Base-by-base conservation (phyloP, 1,284 basidiomycete species). In the Boletellus deceptivus region DNA sequence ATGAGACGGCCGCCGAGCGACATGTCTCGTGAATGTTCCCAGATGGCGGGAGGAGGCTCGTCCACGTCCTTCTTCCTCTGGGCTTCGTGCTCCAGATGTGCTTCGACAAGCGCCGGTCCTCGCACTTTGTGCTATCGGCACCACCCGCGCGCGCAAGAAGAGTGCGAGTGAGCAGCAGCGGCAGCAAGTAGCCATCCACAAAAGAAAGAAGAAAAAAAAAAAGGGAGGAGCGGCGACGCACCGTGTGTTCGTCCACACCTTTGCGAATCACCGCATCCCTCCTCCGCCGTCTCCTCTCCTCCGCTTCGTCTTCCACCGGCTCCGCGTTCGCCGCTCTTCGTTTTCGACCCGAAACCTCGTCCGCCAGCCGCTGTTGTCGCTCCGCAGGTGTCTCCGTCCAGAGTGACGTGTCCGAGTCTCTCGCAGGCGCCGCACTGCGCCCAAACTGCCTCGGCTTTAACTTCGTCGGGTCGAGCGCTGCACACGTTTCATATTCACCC, bases 321-420 rank as follows among this genome's bases (percentile, higher is more conserved):
- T 75, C 75, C 8, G 75, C 74, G 44, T 84, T 82, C 48, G 73
- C 82, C 0, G 82, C 83, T 25, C 86, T 80, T 46, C 89, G 77
- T 65, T 89, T 90, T 67, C 88, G 87, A 9, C 93, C 93, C 14
- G 84, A 79, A 1, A 93, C 83, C 65, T 96, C 94, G 63, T 96
- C 93, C 3, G 83, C 84, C 14, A 95, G 71, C 3, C 93, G 79
- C 62, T 93, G 84, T 60, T 90, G 89, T 13, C 87, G 79, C 61
- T 97, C 91, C 0, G 83, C 84, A 0, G 93, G 94, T 0, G 93
- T 96, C 74, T 97, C 93, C 0, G 93, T 97, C 93, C 93, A 97
- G 3, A 93, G 75, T 2, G 84, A 84, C 49, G 71, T 79, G 51
- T 85, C 83, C 0, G 70, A 59, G 14, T 70, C 69, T 55, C 67